Evolutionary conservation across 768 basidiomycete genomes (phyloP).

Genomic region (Hypholoma fasciculare): DNA sequence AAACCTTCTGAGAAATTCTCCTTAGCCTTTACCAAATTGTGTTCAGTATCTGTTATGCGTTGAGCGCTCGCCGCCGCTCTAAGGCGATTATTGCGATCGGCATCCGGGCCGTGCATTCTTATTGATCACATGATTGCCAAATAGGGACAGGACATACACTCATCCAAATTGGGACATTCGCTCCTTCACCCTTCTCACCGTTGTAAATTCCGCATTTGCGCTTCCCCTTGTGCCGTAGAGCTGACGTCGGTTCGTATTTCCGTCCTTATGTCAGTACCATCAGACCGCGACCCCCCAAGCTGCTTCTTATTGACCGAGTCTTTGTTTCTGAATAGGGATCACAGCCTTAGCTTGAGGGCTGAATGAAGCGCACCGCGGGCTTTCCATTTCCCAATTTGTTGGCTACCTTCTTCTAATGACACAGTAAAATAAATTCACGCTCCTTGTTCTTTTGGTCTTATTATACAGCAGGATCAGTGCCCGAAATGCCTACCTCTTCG

Average conservation of each 20-base stretch:
- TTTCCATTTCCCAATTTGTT: neutral
- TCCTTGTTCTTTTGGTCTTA: constrained; percentile 12
- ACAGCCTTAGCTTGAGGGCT: neutral
- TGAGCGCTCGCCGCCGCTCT: too few species aligned
- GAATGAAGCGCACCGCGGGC: neutral
- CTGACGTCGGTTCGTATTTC: neutral
- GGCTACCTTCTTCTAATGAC: neutral
- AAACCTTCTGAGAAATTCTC: too few species aligned
- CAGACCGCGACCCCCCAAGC: neutral
- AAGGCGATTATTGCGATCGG: too few species aligned
- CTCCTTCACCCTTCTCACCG: constrained; percentile 1
- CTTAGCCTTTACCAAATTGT: too few species aligned
- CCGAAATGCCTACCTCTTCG: constrained; percentile 13
- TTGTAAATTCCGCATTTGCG: constrained; percentile 3
- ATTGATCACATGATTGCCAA: neutral
- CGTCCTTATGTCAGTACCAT: neutral
- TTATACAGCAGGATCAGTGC: constrained; percentile 14
- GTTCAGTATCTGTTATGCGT: too few species aligned
- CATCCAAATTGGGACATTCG: constrained; percentile 1
- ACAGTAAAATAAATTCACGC: neutral
- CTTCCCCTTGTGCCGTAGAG: constrained; percentile 1
- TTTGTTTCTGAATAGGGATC: constrained; percentile 1
- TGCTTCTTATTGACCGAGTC: neutral
- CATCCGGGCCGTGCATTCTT: neutral
- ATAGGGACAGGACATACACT: constrained; percentile 4